These are phyloP conservation scores for Mucor saturninus DNA, from an alignment of 371 early-diverging fungal species.

Conservation along the genomic window DNA sequence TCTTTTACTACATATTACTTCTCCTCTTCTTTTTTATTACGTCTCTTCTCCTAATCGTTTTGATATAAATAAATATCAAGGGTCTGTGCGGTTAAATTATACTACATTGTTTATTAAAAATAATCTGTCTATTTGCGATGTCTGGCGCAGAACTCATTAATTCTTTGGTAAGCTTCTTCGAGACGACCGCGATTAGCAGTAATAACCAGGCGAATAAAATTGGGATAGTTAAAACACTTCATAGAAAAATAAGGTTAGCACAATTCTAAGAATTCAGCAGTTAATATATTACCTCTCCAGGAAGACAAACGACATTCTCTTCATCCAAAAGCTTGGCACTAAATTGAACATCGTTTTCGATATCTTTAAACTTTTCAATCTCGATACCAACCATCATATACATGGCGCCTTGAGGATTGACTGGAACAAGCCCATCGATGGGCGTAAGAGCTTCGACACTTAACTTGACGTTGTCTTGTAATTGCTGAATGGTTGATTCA, in stretches of 20 bases:
- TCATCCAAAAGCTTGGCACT: slow-evolving; percentile 82
- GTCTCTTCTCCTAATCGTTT: not conserved
- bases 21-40: not conserved
- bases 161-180: slow-evolving; percentile 76
- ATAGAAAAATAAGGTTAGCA: not conserved
- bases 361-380: slow-evolving; percentile 71
- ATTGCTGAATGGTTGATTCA: slow-evolving; percentile 67
- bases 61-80: slow-evolving; percentile 4
- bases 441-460: slow-evolving; percentile 63
- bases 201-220: slow-evolving; percentile 82
- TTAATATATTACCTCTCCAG: slow-evolving; percentile 67
- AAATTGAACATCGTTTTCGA: slow-evolving; percentile 80
- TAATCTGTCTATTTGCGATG: slow-evolving; percentile 54
- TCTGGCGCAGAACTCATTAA: slow-evolving; percentile 79
- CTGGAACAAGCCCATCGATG: slow-evolving; percentile 77
- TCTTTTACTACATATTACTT: slow-evolving; percentile 1
- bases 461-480: slow-evolving; percentile 76
- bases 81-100: slow-evolving; percentile 9
- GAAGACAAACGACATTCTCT: slow-evolving; percentile 85
- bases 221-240: slow-evolving; percentile 82
- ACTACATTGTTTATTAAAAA: slow-evolving; percentile 1
- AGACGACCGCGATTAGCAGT: slow-evolving; percentile 79
- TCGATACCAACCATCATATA: slow-evolving; percentile 90
- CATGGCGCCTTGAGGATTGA: slow-evolving; percentile 93
- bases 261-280: no score